These are phyloP conservation scores for Colletotrichum neosansevieriae DNA, from an alignment of 2,329 filamentous ascomycete genomes.

Conservation along the genomic window DNA sequence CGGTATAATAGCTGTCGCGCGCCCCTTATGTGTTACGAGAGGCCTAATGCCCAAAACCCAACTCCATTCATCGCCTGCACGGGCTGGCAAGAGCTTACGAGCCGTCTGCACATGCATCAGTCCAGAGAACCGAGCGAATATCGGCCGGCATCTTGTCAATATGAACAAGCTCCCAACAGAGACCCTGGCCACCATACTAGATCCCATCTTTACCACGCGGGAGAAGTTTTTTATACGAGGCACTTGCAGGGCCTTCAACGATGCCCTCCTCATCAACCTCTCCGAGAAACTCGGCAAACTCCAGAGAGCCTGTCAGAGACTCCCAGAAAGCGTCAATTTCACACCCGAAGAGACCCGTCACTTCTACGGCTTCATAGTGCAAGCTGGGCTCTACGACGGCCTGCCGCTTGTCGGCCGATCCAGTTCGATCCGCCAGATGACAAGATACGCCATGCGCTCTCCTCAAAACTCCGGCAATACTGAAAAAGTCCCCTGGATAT, in stretches of 20 bases:
- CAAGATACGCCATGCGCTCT: too few species aligned
- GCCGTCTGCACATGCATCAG: too few species aligned
- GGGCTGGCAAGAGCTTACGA: too few species aligned
- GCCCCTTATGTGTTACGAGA: too few species aligned
- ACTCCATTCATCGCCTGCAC: too few species aligned
- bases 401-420: not conserved
- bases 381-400: not conserved
- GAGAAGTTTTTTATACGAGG: not conserved
- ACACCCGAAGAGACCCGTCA: not conserved
- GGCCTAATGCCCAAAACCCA: too few species aligned
- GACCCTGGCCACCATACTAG: not conserved
- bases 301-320: not conserved
- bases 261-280: not conserved
- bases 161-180: not conserved
- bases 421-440: not conserved
- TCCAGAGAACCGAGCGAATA: not conserved
- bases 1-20: too few species aligned
- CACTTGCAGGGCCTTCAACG: conserved; percentile 3
- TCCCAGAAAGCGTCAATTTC: not conserved
- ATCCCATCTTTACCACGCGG: not conserved
- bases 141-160: not conserved
- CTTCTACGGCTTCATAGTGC: not conserved
- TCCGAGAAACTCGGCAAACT: not conserved
- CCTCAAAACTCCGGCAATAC: not conserved
- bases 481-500: too few species aligned